Base-by-base conservation (phyloP, 768 basidiomycete species). In the Albatrellus ellisii region DNA sequence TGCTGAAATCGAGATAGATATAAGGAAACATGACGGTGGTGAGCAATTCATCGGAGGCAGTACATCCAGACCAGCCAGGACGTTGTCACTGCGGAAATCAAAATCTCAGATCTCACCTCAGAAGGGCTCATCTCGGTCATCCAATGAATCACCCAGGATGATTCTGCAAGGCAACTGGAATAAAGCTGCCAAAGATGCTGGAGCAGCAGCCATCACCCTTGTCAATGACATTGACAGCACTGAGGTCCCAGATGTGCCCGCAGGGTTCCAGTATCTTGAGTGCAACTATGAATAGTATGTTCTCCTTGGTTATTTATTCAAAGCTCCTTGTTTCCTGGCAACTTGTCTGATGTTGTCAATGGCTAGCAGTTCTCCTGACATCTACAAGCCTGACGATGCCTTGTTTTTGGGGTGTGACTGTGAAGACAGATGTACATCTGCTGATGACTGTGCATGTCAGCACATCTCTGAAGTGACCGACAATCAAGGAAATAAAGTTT, bases 361-460 rank as follows among this genome's bases (percentile, higher is more conserved):
- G 21, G 17, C 31, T 6, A 22, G 14, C 26, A 41, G 40, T 32
- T 31, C 40, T 6, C 18, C 17, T 41, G 28, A 31, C 24, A n/a
- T 41, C 12, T 10, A 26, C 17, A 14, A 12, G 7, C 40, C 40
- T 2, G 47, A 62, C 20, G 43, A 52, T 0, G 66, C 55, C 4
- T 54, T 61, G 32, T 63, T 75, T 35, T 57, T 66, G 11, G 51
- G 49, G 4, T 79, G 76, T 47, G 61, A 62, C 7, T 77, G 74
- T 46, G 44, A 50, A 4, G 36, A 38, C 2, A 10, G 27, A 3
- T 70, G 72, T 52, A 46, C 46, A 1, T 52, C 55, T 10, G 51
- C 63, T 2, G 49, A 51, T 4, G 15, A 28, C 11, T 79, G 77
- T 48, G 56, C 58, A 27, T 79, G 77, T 52, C 74, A 77, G 49